Evolutionary conservation across 179 eudicot species (phyloP).

Genomic region (Heliamphora pulchella): DNA sequence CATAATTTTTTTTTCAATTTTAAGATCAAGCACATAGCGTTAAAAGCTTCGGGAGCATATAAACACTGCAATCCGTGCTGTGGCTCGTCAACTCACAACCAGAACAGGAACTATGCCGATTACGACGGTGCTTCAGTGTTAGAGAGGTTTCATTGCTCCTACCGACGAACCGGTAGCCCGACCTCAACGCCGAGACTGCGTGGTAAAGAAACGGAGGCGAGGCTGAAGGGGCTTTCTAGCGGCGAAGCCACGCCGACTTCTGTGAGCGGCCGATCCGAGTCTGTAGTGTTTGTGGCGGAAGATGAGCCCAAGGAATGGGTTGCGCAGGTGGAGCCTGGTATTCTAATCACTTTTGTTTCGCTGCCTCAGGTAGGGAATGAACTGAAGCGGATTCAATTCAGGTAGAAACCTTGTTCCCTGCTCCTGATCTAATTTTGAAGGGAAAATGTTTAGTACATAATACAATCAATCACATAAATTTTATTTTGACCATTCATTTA

Average conservation of each 20-base stretch:
- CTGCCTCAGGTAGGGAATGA: conserved; percentile 54
- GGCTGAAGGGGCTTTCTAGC: conserved; percentile 53
- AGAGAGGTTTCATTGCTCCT: conserved; percentile 37
- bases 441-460: too few species aligned
- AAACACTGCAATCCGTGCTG: conserved; percentile 90
- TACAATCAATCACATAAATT: too few species aligned
- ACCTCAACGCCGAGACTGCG: conserved; percentile 38
- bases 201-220: conserved; percentile 52
- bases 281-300: conserved; percentile 51
- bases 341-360: conserved; percentile 52
- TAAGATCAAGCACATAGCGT: conserved; percentile 88
- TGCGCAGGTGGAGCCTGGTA: conserved; percentile 71
- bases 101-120: conserved; percentile 36
- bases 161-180: conserved; percentile 42
- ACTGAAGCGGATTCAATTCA: conserved; percentile 65
- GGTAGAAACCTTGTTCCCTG: conserved; percentile 30
- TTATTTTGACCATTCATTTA: too few species aligned
- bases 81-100: conserved; percentile 41
- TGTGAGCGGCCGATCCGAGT: conserved; percentile 53
- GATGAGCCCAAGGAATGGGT: conserved; percentile 67
- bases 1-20: not conserved
- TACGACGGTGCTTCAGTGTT: conserved; percentile 47
- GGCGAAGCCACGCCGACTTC: conserved; percentile 59
- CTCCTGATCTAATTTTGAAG: conserved; percentile 7
- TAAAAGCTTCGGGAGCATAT: conserved; percentile 81